phyloP scores from a whole-genome alignment of 306 rosid genomes.

The Dryas alaskensis region DNA sequence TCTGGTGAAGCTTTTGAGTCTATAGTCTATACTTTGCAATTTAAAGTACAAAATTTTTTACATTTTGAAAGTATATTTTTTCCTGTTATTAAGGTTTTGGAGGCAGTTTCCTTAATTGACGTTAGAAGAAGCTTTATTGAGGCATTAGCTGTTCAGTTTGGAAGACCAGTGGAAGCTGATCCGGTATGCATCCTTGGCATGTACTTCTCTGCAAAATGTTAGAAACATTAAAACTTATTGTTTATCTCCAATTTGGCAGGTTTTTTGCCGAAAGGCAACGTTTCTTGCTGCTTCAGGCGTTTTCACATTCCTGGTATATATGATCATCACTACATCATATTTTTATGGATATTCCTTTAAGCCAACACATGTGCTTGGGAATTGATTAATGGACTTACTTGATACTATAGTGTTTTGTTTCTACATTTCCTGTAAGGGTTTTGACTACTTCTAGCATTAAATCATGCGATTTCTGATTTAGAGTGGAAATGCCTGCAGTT shows the following conservation, averaged over 20 bases:
- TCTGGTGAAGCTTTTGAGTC: slow-evolving; percentile 11
- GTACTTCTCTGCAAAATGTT: slow-evolving; percentile 9
- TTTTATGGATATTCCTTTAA: not conserved
- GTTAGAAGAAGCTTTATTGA: slow-evolving; percentile 77
- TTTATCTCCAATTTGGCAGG: slow-evolving; percentile 45
- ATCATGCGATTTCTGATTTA: not conserved
- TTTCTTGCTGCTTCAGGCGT: slow-evolving; percentile 62
- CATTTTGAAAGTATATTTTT: not conserved
- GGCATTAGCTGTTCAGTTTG: slow-evolving; percentile 62
- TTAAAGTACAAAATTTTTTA: not conserved
- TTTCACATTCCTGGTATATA: slow-evolving; percentile 76
- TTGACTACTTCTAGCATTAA: not conserved
- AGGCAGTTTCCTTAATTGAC: slow-evolving; percentile 78
- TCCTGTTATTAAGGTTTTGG: slow-evolving; percentile 54
- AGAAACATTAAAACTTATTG: slow-evolving; percentile 17
- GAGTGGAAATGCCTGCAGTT: not conserved
- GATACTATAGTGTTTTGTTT: not conserved
- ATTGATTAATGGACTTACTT: slow-evolving; percentile 21
- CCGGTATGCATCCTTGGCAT: slow-evolving; percentile 47
- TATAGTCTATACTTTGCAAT: not conserved
- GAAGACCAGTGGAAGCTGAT: slow-evolving; percentile 96
- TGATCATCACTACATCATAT: slow-evolving; percentile 17
- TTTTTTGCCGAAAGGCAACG: slow-evolving; percentile 87
- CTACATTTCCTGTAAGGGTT: not conserved
- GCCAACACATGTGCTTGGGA: slow-evolving; percentile 16